These are phyloP conservation scores for Globisporangium spinosum DNA, from an alignment of 352 stramenopile genomes.

Conservation along the genomic window DNA sequence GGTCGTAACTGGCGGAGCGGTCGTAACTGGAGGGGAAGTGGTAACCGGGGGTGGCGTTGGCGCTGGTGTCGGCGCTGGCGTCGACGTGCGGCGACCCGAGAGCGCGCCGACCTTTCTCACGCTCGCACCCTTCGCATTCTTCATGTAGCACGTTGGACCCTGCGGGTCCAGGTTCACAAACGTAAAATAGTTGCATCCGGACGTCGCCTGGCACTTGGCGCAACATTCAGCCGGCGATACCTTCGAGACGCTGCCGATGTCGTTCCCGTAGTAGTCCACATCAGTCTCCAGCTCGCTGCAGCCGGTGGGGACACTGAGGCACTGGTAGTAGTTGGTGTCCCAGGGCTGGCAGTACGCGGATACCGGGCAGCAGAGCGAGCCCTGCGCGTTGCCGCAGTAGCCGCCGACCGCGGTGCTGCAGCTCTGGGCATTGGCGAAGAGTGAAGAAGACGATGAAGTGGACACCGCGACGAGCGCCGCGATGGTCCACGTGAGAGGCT, in stretches of 20 bases:
- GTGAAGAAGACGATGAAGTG: neutral
- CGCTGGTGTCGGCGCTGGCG: neutral
- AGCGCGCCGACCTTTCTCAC: slow-evolving; percentile 26
- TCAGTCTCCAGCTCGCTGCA: slow-evolving; percentile 40
- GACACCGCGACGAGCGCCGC: neutral
- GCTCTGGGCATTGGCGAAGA: slow-evolving; percentile 8
- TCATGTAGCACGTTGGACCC: slow-evolving; percentile 45
- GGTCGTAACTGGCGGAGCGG: neutral
- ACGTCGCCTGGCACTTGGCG: slow-evolving; percentile 20
- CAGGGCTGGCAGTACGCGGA: slow-evolving; percentile 46
- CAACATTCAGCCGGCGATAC: slow-evolving; percentile 36
- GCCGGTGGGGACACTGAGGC: slow-evolving; percentile 28
- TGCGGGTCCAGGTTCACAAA: slow-evolving; percentile 37
- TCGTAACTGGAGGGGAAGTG: neutral
- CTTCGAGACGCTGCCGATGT: slow-evolving; percentile 30
- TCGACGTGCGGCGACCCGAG: slow-evolving; percentile 18
- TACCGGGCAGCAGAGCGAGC: slow-evolving; percentile 31
- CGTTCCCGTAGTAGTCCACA: slow-evolving; percentile 45
- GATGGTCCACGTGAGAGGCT: neutral
- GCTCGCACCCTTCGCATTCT: slow-evolving; percentile 25
- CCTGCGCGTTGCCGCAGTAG: slow-evolving; percentile 43
- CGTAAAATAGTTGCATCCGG: slow-evolving; percentile 40
- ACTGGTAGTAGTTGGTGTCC: slow-evolving; percentile 56
- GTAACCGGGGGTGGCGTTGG: neutral
- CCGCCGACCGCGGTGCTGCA: slow-evolving; percentile 27